Conservation (phyloP, 768 basidiomycete species). For the Sarcodon aspratus region DNA sequence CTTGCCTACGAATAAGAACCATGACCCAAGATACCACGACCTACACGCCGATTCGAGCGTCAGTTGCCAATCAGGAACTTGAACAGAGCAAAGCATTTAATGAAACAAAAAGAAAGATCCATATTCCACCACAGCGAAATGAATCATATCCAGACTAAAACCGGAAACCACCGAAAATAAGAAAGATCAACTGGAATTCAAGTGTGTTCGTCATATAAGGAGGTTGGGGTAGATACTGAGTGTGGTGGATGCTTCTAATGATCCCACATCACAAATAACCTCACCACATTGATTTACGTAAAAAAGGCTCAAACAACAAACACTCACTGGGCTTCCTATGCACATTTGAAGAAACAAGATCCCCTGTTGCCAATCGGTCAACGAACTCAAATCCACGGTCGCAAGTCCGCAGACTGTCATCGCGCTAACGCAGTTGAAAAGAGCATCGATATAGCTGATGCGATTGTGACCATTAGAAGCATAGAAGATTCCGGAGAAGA, state of each 20-base stretch:
- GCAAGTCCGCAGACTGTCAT: slow-evolving; percentile 72
- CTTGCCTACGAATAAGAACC: slow-evolving; percentile 63
- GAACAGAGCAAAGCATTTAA: too few species aligned
- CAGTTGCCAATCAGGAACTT: too few species aligned
- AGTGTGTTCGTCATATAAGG: too few species aligned
- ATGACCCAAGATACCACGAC: slow-evolving; percentile 76
- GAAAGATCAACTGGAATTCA: too few species aligned
- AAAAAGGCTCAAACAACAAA: background rate
- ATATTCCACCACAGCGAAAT: too few species aligned
- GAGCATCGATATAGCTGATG: slow-evolving; percentile 64
- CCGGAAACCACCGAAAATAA: too few species aligned
- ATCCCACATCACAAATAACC: too few species aligned
- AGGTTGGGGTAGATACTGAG: too few species aligned
- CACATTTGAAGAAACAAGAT: slow-evolving; percentile 73
- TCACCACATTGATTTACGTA: background rate
- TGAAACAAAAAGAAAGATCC: too few species aligned
- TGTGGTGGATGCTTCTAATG: too few species aligned
- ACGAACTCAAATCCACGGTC: slow-evolving; percentile 53
- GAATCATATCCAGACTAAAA: too few species aligned
- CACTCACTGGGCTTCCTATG: slow-evolving; percentile 58
- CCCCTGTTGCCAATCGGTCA: slow-evolving; percentile 62
- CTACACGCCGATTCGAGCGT: slow-evolving; percentile 21
- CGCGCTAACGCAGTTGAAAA: slow-evolving; percentile 69
- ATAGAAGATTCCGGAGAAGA: slow-evolving; percentile 74
- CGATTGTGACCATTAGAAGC: slow-evolving; percentile 66